Evolutionary conservation across 306 rosid genomes (phyloP).

Genomic region (Dryas drummondii): DNA sequence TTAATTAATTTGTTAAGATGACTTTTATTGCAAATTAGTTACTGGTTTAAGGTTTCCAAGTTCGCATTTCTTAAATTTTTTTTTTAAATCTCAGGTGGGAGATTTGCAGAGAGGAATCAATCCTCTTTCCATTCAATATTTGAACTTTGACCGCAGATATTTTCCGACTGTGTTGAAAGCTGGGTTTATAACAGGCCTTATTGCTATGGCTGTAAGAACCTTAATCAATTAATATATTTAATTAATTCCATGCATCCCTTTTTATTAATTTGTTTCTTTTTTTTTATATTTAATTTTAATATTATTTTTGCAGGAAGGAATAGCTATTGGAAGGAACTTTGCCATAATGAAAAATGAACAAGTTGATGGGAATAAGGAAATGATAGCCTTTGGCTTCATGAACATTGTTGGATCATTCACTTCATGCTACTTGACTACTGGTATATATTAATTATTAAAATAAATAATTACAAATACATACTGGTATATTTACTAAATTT

Average conservation of each 20-base stretch:
- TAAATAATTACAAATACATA: not conserved
- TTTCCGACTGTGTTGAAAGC: conserved; percentile 46
- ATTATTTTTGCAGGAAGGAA: conserved; percentile 67
- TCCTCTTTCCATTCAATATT: conserved; percentile 48
- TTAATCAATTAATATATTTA: not conserved
- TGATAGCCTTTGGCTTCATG: conserved; percentile 88
- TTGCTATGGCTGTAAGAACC: conserved; percentile 74
- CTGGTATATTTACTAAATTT: not conserved
- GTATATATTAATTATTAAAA: conserved; percentile 25
- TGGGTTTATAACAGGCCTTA: conserved; percentile 53
- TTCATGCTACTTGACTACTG: conserved; percentile 93
- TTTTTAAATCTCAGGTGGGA: conserved; percentile 57
- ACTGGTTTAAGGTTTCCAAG: no score
- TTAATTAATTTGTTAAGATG: no score
- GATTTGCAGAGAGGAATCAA: conserved; percentile 72
- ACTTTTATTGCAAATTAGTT: no score
- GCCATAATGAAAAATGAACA: conserved; percentile 59
- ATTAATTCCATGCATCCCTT: not conserved
- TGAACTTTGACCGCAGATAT: conserved; percentile 54
- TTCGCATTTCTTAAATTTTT: not conserved
- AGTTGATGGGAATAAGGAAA: conserved; percentile 91
- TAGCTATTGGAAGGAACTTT: conserved; percentile 93
- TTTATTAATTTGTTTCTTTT: not conserved
- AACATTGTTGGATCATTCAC: conserved; percentile 74
- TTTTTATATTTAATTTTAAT: not conserved